Conservation (phyloP, 495 filamentous ascomycete species). For the Astrothelium subdiscretum region DNA sequence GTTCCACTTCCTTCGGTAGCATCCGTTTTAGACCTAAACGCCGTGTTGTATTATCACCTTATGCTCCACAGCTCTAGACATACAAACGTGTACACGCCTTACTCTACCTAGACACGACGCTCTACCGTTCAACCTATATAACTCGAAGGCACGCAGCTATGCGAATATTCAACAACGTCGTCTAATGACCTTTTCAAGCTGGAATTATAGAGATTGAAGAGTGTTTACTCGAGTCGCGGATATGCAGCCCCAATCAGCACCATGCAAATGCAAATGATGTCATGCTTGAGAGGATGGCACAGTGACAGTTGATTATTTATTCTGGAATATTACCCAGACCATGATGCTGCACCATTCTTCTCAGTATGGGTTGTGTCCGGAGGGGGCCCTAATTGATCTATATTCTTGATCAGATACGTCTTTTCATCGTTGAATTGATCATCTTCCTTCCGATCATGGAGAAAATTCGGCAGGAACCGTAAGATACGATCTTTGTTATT, state of each 20-base stretch:
- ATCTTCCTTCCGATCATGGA: constrained; percentile 92
- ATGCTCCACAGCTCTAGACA: too few species aligned
- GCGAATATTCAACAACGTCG: background rate
- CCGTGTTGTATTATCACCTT: too few species aligned
- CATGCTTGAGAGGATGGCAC: background rate
- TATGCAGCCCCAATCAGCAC: background rate
- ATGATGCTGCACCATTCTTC: background rate
- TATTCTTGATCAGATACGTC: constrained; percentile 90
- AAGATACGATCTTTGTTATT: constrained; percentile 89
- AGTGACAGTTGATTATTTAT: background rate
- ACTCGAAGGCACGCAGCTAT: too few species aligned
- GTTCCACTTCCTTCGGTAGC: too few species aligned
- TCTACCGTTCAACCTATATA: too few species aligned
- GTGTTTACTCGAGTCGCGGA: background rate
- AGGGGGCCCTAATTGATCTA: constrained; percentile 57
- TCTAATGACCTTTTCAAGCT: background rate
- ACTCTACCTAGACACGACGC: too few species aligned
- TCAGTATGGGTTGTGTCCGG: background rate
- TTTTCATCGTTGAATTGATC: constrained; percentile 98
- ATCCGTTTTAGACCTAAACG: too few species aligned
- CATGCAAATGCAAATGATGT: background rate
- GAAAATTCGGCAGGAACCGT: constrained; percentile 77
- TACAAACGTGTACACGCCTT: too few species aligned
- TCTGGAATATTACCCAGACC: background rate
- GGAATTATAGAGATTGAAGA: background rate